phyloP scores from a whole-genome alignment of 257 asterid species.

The Nicotiana obtusifolia region DNA sequence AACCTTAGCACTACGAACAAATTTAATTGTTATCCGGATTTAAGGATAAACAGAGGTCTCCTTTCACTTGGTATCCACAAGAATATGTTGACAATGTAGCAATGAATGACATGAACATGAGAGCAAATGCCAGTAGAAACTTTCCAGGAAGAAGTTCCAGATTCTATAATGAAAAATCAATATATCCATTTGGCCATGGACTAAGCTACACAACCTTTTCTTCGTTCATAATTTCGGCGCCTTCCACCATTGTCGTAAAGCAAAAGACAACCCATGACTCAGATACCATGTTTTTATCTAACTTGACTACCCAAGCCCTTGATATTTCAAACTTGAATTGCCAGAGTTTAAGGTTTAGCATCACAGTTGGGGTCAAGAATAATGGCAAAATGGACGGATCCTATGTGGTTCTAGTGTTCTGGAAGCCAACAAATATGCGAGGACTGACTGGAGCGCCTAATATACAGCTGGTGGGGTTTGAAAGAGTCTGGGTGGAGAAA shows the following conservation, averaged over 20 bases:
- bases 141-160: conserved; percentile 26
- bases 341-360: not conserved
- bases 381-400: conserved; percentile 22
- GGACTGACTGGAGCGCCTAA: conserved; percentile 14
- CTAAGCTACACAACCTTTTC: conserved; percentile 25
- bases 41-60: no score
- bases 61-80: conserved; percentile 35
- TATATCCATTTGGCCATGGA: conserved; percentile 27
- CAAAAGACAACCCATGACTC: not conserved
- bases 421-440: conserved; percentile 18
- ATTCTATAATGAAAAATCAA: conserved; percentile 17
- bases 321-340: conserved; percentile 19
- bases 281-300: not conserved
- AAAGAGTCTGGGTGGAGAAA: conserved; percentile 16
- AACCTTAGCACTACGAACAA: no score
- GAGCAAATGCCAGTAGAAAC: conserved; percentile 21
- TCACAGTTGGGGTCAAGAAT: conserved; percentile 21
- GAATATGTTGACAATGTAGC: conserved; percentile 27
- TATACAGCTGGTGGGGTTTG: conserved; percentile 25
- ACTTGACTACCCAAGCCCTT: not conserved
- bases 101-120: conserved; percentile 33
- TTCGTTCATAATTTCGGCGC: conserved; percentile 16
- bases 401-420: conserved; percentile 24
- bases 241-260: conserved; percentile 14
- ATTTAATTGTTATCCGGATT: no score